phyloP scores from a whole-genome alignment of 2,329 filamentous ascomycete species.

The Aspergillus felis region DNA sequence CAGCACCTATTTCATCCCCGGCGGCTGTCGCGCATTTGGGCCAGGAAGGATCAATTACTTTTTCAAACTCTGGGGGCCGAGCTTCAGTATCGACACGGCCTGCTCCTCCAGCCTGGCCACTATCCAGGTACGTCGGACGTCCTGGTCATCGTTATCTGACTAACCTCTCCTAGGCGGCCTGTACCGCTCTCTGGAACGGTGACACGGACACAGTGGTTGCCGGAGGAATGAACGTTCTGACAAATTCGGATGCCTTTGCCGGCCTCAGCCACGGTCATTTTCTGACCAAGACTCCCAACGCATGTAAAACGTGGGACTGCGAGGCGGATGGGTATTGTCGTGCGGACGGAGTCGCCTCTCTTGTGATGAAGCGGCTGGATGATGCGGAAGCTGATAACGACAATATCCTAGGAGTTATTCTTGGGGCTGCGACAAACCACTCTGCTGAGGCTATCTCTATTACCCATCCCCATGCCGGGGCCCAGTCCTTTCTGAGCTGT shows the following conservation, averaged over 20 bases:
- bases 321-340: conserved; percentile 54
- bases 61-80: conserved; percentile 71
- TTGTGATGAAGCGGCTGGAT: conserved; percentile 50
- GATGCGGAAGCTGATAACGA: conserved; percentile 50
- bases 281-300: conserved; percentile 31
- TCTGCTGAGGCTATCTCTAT: conserved; percentile 40
- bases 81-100: conserved; percentile 68
- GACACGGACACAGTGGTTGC: conserved; percentile 78
- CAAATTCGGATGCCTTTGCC: conserved; percentile 73
- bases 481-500: conserved; percentile 34
- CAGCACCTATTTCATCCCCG: conserved; percentile 63
- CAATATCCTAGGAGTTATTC: conserved; percentile 42
- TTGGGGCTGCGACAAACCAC: conserved; percentile 25
- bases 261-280: conserved; percentile 58
- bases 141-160: too few relatives aligned
- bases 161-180: conserved; percentile 45
- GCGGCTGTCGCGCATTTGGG: conserved; percentile 58
- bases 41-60: conserved; percentile 68
- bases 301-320: conserved; percentile 48
- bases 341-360: conserved; percentile 47
- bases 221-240: conserved; percentile 70
- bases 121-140: conserved; percentile 47
- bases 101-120: conserved; percentile 70
- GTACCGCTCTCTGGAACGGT: conserved; percentile 66
- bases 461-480: conserved; percentile 39